A percentile compares a stretch with the other conserved stretches of the same genome.
Evolutionary conservation across 73 alveolate genomes (phyloP).

Genomic region (Loxodes magnus): DNA sequence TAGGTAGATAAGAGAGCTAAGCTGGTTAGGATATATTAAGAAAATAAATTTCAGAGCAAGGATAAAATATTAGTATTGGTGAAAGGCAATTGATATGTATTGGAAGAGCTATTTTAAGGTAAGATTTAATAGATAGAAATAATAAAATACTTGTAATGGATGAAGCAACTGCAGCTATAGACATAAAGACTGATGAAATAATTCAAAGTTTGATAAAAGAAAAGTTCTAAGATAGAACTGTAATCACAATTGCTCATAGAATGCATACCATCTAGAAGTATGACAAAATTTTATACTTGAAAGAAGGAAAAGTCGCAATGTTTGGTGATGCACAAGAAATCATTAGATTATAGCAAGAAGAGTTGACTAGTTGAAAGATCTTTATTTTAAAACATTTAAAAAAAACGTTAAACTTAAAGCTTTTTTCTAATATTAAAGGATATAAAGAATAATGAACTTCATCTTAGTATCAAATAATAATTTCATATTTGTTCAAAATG

Average conservation of each 20-base stretch:
- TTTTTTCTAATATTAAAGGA: no score
- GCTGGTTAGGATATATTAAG: no score
- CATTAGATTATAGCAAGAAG: no score
- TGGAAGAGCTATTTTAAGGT: slow-evolving; percentile 70
- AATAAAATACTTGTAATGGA: slow-evolving; percentile 65
- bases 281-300: slow-evolving; percentile 20
- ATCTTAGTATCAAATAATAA: no score
- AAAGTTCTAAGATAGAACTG: slow-evolving; percentile 39
- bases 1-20: no score
- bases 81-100: slow-evolving; percentile 60
- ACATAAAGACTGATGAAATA: slow-evolving; percentile 57
- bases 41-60: slow-evolving; percentile 1
- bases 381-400: no score
- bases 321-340: no score
- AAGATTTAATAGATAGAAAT: no score
- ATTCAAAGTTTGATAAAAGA: slow-evolving; percentile 44
- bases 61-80: slow-evolving; percentile 55
- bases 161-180: slow-evolving; percentile 89
- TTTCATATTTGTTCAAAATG: no score
- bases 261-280: slow-evolving; percentile 53
- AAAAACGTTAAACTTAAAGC: no score
- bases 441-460: no score
- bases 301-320: not conserved
- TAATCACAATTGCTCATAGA: slow-evolving; percentile 68
- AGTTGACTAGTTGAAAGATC: no score